These are phyloP conservation scores for Aspergillus biplanus DNA, from an alignment of 495 filamentous ascomycete genomes.

Conservation along the genomic window DNA sequence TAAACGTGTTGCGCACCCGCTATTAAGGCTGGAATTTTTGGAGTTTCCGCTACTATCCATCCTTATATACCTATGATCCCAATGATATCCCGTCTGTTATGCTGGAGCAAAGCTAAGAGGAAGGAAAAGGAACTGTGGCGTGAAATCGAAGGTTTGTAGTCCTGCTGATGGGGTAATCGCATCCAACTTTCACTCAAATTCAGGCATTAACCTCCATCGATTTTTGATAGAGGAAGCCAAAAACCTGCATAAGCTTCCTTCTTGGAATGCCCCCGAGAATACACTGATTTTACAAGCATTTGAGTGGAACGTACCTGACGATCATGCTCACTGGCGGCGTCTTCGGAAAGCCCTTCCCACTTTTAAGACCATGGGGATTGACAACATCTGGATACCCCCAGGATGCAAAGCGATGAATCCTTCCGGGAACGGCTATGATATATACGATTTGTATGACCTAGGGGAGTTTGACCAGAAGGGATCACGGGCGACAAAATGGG, in stretches of 20 bases:
- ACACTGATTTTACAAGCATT: constrained; percentile 70
- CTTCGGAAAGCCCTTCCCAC: constrained; percentile 56
- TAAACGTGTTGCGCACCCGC: not conserved
- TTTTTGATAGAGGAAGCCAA: constrained; percentile 28
- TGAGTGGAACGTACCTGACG: constrained; percentile 74
- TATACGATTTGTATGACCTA: constrained; percentile 76
- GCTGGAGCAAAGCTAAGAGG: constrained; percentile 8
- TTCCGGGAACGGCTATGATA: constrained; percentile 73
- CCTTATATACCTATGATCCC: not conserved
- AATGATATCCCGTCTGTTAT: constrained; percentile 25
- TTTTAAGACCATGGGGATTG: constrained; percentile 63
- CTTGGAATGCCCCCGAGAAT: constrained; percentile 52
- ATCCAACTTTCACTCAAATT: not conserved
- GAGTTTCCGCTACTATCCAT: not conserved
- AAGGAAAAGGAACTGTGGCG: constrained; percentile 21
- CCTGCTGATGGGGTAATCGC: not conserved
- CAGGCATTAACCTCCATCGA: not conserved
- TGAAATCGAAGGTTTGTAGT: constrained; percentile 28
- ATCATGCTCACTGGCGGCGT: constrained; percentile 66
- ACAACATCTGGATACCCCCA: constrained; percentile 73
- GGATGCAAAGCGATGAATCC: constrained; percentile 71
- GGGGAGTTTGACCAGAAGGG: constrained; percentile 80
- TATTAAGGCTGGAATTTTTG: not conserved
- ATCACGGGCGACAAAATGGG: constrained; percentile 68
- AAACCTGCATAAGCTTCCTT: constrained; percentile 35